phyloP scores from a whole-genome alignment of 2,329 filamentous ascomycete genomes.

The Harringtonia aguacate region DNA sequence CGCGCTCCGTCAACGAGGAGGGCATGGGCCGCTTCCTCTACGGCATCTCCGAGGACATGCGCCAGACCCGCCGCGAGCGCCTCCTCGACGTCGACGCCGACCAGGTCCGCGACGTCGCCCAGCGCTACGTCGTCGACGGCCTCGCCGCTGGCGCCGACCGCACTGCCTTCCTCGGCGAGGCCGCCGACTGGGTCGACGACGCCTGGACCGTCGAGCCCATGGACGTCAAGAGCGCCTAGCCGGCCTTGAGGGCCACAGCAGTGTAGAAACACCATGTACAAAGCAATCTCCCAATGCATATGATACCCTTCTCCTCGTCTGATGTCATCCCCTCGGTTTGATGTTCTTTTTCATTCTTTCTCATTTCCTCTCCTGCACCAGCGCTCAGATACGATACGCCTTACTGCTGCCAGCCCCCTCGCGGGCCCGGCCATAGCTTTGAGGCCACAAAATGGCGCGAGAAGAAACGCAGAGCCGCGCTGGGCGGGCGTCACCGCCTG shows the following conservation, averaged over 20 bases:
- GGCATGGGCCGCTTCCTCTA: constrained; percentile 79
- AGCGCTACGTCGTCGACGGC: constrained; percentile 66
- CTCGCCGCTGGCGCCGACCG: constrained; percentile 49
- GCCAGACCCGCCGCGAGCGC: constrained; percentile 70
- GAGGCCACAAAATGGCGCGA: constrained; percentile 53
- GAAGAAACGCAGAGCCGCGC: constrained; percentile 29
- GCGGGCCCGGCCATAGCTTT: constrained; percentile 38
- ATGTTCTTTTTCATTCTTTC: not conserved
- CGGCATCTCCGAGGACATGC: constrained; percentile 81
- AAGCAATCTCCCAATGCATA: too few species aligned
- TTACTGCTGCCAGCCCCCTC: constrained; percentile 34
- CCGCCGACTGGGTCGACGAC: constrained; percentile 65
- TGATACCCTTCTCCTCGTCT: not conserved
- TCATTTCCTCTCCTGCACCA: not conserved
- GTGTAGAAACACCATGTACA: too few species aligned
- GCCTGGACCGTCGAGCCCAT: constrained; percentile 70
- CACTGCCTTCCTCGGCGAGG: constrained; percentile 70
- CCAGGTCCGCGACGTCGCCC: constrained; percentile 71
- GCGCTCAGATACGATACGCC: constrained; percentile 59
- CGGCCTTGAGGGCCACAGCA: too few species aligned
- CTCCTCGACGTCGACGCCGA: constrained; percentile 76
- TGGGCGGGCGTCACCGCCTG: not conserved
- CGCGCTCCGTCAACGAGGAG: constrained; percentile 75
- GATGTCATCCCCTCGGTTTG: too few species aligned
- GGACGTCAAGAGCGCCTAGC: constrained; percentile 48